Conservation (phyloP, 2,329 filamentous ascomycete genomes). For the Colletotrichum noveboracense region DNA sequence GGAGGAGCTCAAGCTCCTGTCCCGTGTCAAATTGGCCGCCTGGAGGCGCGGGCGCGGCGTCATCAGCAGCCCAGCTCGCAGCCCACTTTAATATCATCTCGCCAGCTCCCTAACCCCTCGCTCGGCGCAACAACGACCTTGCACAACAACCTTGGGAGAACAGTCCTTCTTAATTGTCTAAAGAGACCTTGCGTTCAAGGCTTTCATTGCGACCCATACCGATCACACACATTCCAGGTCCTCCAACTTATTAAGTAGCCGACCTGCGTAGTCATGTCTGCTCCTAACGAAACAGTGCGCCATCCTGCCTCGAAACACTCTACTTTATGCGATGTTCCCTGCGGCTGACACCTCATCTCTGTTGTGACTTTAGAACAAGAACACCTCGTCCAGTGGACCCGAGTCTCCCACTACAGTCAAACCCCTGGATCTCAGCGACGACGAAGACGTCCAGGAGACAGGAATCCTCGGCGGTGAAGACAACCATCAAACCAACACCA, state of each 20-base stretch:
- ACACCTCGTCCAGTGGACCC: constrained; percentile 47
- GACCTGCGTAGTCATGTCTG: constrained; percentile 42
- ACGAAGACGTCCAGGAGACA: constrained; percentile 72
- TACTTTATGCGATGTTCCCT: constrained; percentile 21
- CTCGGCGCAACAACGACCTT: constrained; percentile 9
- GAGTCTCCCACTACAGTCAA: constrained; percentile 71
- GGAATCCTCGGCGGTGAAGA: constrained; percentile 52
- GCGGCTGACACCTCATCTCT: constrained; percentile 14
- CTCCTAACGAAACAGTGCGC: constrained; percentile 49
- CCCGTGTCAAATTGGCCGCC: not conserved
- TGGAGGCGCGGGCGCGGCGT: constrained; percentile 22
- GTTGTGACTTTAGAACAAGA: constrained; percentile 45
- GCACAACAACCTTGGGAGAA: constrained; percentile 17
- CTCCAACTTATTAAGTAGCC: not conserved
- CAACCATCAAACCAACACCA: constrained; percentile 27
- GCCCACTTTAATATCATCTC: constrained; percentile 24
- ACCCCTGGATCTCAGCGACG: constrained; percentile 68
- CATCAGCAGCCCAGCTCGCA: constrained; percentile 20
- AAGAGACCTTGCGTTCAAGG: not conserved
- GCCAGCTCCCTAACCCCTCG: constrained; percentile 21
- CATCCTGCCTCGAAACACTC: constrained; percentile 26
- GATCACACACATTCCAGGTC: not conserved
- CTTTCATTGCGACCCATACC: not conserved
- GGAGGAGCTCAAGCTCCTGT: not conserved
- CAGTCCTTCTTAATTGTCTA: not conserved